Percentiles rank a stretch among this genome's conserved stretches.
phyloP scores from a whole-genome alignment of 345 rosid species.

The Nasturtium officinale region DNA sequence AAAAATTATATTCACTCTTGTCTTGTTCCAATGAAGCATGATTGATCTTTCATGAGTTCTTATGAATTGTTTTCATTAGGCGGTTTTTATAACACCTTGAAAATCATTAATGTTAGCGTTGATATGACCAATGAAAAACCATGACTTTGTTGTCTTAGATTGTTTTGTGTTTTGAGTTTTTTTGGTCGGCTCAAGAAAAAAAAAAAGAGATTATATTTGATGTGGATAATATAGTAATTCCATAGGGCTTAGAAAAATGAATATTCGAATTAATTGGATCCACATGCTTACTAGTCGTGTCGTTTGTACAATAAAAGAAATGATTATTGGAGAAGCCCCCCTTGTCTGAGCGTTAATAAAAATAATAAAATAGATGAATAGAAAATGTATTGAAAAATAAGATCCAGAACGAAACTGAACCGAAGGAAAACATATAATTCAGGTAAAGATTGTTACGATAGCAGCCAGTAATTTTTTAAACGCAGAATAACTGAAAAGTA shows the following conservation, averaged over 20 bases:
- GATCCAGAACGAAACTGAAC: too few relatives aligned
- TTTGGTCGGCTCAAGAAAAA: background rate
- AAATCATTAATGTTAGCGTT: background rate
- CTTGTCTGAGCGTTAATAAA: background rate
- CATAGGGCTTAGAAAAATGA: background rate
- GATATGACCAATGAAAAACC: background rate
- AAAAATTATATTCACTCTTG: too few relatives aligned
- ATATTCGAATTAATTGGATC: conserved; percentile 28
- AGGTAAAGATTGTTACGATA: too few relatives aligned
- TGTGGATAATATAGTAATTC: conserved; percentile 15
- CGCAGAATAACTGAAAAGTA: too few relatives aligned
- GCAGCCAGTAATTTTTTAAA: too few relatives aligned
- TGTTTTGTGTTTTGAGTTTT: background rate
- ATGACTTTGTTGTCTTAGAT: background rate
- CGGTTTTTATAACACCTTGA: background rate
- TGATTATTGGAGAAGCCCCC: background rate
- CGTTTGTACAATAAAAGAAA: background rate
- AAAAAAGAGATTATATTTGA: background rate
- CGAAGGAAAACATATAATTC: too few relatives aligned
- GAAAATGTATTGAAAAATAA: too few relatives aligned
- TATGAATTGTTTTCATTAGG: background rate
- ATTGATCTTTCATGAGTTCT: background rate
- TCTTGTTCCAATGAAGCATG: background rate
- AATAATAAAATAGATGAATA: too few relatives aligned
- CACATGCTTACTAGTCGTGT: conserved; percentile 7